These are phyloP conservation scores for Cornus controversa DNA, from an alignment of 148 eudicot genomes.

Conservation along the genomic window DNA sequence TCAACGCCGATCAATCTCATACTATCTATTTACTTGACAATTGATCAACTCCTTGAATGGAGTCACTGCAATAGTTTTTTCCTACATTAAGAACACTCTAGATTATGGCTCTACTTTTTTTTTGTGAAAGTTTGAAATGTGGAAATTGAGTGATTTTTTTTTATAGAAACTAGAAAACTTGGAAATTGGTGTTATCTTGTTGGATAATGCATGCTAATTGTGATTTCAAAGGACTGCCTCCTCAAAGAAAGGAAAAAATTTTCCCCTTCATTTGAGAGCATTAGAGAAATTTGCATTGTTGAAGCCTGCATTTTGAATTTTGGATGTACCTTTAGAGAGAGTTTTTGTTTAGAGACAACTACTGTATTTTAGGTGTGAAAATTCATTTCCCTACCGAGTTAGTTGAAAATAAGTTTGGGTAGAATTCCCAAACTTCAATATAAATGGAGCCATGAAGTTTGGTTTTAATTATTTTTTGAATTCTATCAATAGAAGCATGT, in stretches of 20 bases:
- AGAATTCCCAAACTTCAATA: background rate
- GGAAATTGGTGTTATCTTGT: background rate
- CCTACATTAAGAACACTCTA: no score
- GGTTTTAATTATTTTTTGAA: background rate
- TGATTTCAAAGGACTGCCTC: no score
- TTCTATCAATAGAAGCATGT: background rate
- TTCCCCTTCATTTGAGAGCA: no score
- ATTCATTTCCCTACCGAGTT: background rate
- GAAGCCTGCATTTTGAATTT: no score
- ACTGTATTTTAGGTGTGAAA: background rate
- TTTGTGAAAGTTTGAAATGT: no score
- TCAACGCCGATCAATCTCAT: no score
- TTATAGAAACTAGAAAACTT: background rate
- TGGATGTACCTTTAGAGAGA: background rate
- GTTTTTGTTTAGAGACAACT: background rate
- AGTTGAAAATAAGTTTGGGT: background rate
- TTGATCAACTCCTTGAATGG: no score
- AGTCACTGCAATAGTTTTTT: no score
- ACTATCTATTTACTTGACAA: no score
- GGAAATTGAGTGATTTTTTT: background rate
- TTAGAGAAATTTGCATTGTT: no score
- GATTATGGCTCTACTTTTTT: background rate
- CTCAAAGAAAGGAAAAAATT: no score
- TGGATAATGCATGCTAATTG: no score
- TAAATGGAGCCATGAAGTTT: background rate